A percentile compares a stretch with the other conserved stretches of the same genome.
Conservation (phyloP, 345 rosid genomes). For the Sisymbrium altissimum region DNA sequence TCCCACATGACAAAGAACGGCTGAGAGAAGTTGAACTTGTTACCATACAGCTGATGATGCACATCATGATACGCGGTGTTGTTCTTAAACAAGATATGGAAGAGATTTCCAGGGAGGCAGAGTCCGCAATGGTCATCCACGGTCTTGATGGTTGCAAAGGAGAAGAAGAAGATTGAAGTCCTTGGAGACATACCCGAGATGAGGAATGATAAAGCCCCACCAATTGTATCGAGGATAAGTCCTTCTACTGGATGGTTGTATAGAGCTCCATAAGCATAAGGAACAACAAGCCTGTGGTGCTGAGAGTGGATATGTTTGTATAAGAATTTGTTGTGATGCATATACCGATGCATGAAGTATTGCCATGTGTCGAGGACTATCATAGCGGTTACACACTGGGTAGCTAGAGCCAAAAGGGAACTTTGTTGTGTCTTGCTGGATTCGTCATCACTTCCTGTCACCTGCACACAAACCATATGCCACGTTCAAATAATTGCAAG, state of each 20-base stretch:
- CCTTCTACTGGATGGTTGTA: constrained; percentile 83
- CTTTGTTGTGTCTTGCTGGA: constrained; percentile 27
- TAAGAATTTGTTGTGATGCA: constrained; percentile 78
- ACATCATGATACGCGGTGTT: constrained; percentile 72
- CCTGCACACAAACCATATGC: constrained; percentile 37
- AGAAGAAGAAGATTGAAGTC: constrained; percentile 80
- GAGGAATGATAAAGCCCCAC: constrained; percentile 79
- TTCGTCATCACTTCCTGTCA: constrained; percentile 53
- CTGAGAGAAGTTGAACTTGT: constrained; percentile 75
- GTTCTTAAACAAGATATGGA: constrained; percentile 62
- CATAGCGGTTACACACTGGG: constrained; percentile 67
- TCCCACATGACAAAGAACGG: constrained; percentile 85
- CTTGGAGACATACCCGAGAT: constrained; percentile 83
- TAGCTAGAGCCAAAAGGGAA: constrained; percentile 53
- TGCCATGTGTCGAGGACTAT: constrained; percentile 76
- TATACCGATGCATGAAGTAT: constrained; percentile 72
- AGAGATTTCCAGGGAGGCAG: constrained; percentile 67
- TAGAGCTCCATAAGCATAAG: constrained; percentile 72
- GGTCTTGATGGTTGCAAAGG: constrained; percentile 78
- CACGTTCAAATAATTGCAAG: not conserved
- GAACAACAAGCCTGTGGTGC: constrained; percentile 75
- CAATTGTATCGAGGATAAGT: constrained; percentile 68
- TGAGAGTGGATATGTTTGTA: constrained; percentile 72
- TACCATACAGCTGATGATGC: constrained; percentile 80
- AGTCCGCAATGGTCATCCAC: constrained; percentile 82